Evolutionary conservation across 352 stramenopile species (phyloP).

Genomic region (Phytophthora ramorum): DNA sequence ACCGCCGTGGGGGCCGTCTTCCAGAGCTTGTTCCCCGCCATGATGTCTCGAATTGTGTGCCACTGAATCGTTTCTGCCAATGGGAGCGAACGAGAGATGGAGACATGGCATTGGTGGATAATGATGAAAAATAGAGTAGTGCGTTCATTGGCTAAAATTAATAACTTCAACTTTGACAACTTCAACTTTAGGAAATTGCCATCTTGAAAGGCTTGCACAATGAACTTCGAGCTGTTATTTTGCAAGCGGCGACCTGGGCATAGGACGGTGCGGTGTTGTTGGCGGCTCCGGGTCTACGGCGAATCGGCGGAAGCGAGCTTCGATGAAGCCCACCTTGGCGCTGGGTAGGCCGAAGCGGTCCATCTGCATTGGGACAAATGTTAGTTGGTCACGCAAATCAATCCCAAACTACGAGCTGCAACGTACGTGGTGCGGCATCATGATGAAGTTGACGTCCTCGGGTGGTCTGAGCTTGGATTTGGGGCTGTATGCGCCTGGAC

Average conservation of each 20-base stretch:
- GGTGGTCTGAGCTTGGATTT: slow-evolving; percentile 21
- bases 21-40: slow-evolving; percentile 70
- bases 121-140: neutral
- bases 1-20: slow-evolving; percentile 79
- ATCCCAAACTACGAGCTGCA: neutral
- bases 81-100: neutral
- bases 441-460: slow-evolving; percentile 72
- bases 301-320: slow-evolving; percentile 75
- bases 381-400: neutral
- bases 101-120: neutral
- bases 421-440: slow-evolving; percentile 73
- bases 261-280: slow-evolving; percentile 17
- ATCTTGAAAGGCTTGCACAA: neutral
- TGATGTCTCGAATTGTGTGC: slow-evolving; percentile 11
- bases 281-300: slow-evolving; percentile 47
- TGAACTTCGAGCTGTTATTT: neutral
- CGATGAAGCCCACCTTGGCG: slow-evolving; percentile 57
- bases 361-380: slow-evolving; percentile 26
- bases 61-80: slow-evolving; percentile 27
- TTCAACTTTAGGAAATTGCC: too few relatives aligned
- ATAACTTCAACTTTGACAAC: slow-evolving; percentile 9
- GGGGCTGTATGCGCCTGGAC: slow-evolving; percentile 60
- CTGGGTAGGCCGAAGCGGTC: slow-evolving; percentile 66
- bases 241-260: slow-evolving; percentile 6
- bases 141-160: slow-evolving; percentile 16